These are phyloP conservation scores for Biancaea sappan DNA, from an alignment of 306 rosid genomes.

Conservation along the genomic window DNA sequence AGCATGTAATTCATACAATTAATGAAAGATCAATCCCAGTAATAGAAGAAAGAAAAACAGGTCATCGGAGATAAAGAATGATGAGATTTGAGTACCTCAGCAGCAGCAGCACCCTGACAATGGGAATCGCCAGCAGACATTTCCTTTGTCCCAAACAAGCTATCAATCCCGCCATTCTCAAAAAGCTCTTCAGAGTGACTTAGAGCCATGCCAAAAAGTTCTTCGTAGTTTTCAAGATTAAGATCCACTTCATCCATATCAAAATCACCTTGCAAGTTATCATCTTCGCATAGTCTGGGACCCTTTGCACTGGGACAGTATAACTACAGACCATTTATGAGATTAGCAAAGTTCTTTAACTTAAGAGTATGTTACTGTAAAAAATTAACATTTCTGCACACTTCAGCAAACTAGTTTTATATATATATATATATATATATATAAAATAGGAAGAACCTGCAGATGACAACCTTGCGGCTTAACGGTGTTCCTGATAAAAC, in stretches of 20 bases:
- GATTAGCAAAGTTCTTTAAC: conserved; percentile 37
- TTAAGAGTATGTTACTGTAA: conserved; percentile 12
- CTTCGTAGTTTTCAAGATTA: conserved; percentile 84
- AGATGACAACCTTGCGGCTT: background rate
- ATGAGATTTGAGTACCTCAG: conserved; percentile 66
- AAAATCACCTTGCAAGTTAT: conserved; percentile 62
- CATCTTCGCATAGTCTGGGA: conserved; percentile 51
- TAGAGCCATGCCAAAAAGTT: conserved; percentile 79
- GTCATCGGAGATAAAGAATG: conserved; percentile 18
- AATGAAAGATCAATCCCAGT: conserved; percentile 9
- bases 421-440: too few relatives aligned
- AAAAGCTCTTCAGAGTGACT: conserved; percentile 82
- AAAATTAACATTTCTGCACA: conserved; percentile 17
- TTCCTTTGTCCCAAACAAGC: conserved; percentile 73
- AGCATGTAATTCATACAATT: background rate
- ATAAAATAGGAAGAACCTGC: background rate
- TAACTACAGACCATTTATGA: conserved; percentile 56
- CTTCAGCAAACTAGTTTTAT: background rate
- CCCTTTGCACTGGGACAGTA: conserved; percentile 52
- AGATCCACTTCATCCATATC: conserved; percentile 86
- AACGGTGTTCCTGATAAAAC: background rate
- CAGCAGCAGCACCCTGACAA: conserved; percentile 61
- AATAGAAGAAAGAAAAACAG: conserved; percentile 12
- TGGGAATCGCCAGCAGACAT: conserved; percentile 63
- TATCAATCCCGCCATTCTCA: conserved; percentile 89